Evolutionary conservation across 768 basidiomycete species (phyloP).

Genomic region (Astraeus odoratus): DNA sequence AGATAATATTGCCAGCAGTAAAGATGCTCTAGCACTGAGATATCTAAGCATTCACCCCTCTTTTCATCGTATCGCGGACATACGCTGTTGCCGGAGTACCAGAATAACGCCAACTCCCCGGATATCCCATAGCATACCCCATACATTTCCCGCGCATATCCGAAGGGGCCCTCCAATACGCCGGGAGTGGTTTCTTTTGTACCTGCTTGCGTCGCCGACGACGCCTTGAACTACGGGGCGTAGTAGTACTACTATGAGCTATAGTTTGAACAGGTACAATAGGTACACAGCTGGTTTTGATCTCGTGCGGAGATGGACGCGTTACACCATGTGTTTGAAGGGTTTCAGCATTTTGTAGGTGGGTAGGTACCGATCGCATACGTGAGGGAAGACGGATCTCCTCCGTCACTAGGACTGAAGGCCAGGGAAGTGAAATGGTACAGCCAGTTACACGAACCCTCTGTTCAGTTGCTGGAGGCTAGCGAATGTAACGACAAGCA

Average conservation of each 20-base stretch:
- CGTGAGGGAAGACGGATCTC: conserved; percentile 4
- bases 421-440: conserved; percentile 3
- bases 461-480: conserved; percentile 8
- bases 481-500: background rate
- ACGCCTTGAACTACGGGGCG: background rate
- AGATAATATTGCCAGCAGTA: background rate
- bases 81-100: conserved; percentile 6
- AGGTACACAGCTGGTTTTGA: conserved; percentile 9
- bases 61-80: conserved; percentile 23
- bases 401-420: conserved; percentile 21
- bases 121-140: conserved; percentile 28
- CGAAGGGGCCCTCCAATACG: conserved; percentile 24
- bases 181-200: conserved; percentile 15
- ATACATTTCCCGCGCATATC: conserved; percentile 17
- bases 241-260: background rate
- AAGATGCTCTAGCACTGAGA: conserved; percentile 2
- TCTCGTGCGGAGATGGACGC: conserved; percentile 22
- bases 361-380: background rate
- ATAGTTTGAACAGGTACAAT: conserved; percentile 14
- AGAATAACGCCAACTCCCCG: conserved; percentile 20
- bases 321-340: background rate
- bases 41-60: conserved; percentile 7
- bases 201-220: conserved; percentile 8
- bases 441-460: conserved; percentile 6
- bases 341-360: background rate